Base-by-base conservation (phyloP, 225 moss, liverwort and hornwort genomes). In the Climacium dendroides region DNA sequence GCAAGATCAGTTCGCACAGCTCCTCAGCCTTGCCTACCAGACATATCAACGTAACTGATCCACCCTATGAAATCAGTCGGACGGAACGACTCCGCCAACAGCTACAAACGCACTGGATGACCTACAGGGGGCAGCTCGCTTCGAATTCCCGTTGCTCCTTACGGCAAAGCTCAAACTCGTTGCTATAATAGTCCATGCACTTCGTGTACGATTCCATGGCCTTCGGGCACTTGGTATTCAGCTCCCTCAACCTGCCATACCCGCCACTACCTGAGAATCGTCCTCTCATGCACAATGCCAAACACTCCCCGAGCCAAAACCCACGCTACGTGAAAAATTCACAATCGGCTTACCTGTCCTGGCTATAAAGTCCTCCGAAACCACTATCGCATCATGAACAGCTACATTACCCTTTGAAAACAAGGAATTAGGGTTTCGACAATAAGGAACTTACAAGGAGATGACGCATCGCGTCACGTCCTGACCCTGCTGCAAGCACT, bases 141-240 rank as follows among this genome's bases (percentile, higher is more conserved):
- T 99, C 95, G 50, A 99, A 99, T 90, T 99, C 95, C 76, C 91
- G 91, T 89, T 99, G 98, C 91, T 99, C 92, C 91, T 99, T 97
- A 41, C 97, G 95, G 85, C 97, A 99, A 26, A 97, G 90, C 89
- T 97, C 95, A 84, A 99, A 99, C 90, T 99, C 97, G 85, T 95
- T 96, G 73, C 93, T 95, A 32, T 97, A 96, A 70, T 97, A 99
- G 90, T 99, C 97, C 98, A 97, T 99, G 89, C 97, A 99, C 93
- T 97, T 99, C 60, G 96, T 91, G 88, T 94, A 99, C 43, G 95
- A 89, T 89, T 99, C 98, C 96, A 99, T 94, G 22, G 97, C 96
- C 92, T 99, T 99, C 53, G 98, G 97, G 62, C 98, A 99, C 78
- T 96, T 95, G 45, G 88, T 92, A 64, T 97, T 95, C 85, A 99